Base-by-base conservation (phyloP, 352 stramenopile genomes). In the Phytopythium ostracodes region DNA sequence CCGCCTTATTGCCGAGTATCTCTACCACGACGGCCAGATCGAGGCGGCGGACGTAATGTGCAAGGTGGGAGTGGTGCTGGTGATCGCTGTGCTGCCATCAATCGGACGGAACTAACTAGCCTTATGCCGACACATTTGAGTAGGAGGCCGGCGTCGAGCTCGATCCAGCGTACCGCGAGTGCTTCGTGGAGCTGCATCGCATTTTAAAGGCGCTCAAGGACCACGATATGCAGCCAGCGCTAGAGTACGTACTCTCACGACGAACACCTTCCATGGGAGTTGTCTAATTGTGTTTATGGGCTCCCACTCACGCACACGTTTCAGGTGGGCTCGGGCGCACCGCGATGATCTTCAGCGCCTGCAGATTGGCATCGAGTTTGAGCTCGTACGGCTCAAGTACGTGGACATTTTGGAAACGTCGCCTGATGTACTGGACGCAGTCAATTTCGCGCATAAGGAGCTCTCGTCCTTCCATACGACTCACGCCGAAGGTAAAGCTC, bases 311-410 rank as follows among this genome's bases (percentile, higher is more conserved):
- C 8, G 47, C 24, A 35, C 10, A 17, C n/a, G n/a, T n/a, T 66
- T 22, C 35, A 92, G 83, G n/a, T 92, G 83, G 83, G 78, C 83
- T 27, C 68, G 72, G 31, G 65, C 72, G 57, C 68, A 91, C 36
- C 81, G 78, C 22, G 71, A 81, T 1, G 72, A 88, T 27, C 65
- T 92, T 40, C 64, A 63, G 24, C 61, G 55, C 27, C 69, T 89
- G 22, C 64, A 78, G 22, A 80, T 91, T 46, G 77, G 91, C 55
- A 79, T 96, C 27, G 86, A 94, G 64, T 96, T 94, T 65, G 77
- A 94, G 58, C 66, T 96, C 5, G 75, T 91, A n/a, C 77, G 84
- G 1, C 73, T 94, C 50, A 86, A 92, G 60, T 96, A 92, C 60
- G 70, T 96, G 25, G 78, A 91, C 35, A 67, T 88, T 20, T 72